Conservation (phyloP, 345 rosid species). For the Firmiana major region DNA sequence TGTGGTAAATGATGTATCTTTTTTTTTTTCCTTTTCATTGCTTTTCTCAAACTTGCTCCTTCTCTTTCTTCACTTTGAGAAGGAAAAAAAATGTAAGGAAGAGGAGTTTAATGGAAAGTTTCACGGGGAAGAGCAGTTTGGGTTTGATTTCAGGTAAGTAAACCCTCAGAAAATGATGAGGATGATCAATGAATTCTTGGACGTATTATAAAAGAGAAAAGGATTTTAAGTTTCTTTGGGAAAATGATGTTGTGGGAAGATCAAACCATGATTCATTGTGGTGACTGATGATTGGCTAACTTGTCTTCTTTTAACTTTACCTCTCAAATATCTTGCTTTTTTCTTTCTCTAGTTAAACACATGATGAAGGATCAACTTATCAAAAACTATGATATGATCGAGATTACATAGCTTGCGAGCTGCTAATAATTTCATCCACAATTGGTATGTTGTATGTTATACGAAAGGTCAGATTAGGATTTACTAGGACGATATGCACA, state of each 20-base stretch:
- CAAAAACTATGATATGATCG: neutral
- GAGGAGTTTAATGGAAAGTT: neutral
- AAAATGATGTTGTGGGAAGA: neutral
- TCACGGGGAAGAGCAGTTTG: neutral
- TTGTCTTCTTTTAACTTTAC: neutral
- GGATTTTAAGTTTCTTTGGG: neutral
- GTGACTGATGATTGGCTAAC: neutral
- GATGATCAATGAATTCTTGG: neutral
- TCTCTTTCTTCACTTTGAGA: conserved; percentile 19
- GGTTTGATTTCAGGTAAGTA: neutral
- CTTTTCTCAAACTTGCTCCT: conserved; percentile 12
- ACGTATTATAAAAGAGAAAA: neutral
- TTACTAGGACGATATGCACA: neutral
- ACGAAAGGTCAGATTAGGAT: neutral
- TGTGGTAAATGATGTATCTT: neutral
- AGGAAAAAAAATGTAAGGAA: conserved; percentile 10
- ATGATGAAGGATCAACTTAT: neutral
- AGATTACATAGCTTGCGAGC: neutral
- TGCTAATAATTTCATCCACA: neutral
- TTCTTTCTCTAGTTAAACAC: neutral
- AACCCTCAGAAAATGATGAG: neutral
- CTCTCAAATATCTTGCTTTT: neutral
- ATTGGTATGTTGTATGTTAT: neutral
- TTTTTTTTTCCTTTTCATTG: neutral
- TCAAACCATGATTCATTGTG: neutral